phyloP scores from a whole-genome alignment of 208 protist species.

The Naegleria gruberi region DNA sequence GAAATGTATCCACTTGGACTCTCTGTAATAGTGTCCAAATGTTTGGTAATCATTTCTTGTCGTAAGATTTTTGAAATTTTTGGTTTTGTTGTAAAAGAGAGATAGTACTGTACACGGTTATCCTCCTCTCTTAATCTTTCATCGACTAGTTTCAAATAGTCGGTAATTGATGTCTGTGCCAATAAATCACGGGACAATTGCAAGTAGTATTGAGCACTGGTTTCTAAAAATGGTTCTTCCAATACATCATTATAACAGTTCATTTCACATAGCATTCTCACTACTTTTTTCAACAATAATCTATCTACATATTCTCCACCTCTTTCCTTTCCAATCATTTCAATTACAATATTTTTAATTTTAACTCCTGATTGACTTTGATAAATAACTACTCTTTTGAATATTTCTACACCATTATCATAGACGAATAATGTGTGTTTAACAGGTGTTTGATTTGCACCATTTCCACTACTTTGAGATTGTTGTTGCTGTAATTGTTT shows the following conservation, averaged over 20 bases:
- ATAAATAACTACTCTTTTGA: not conserved
- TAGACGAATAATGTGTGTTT: not conserved
- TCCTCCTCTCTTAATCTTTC: constrained; percentile 42
- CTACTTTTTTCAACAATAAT: not conserved
- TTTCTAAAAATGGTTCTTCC: not conserved
- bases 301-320: not conserved
- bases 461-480: not conserved
- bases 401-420: not conserved
- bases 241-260: not conserved
- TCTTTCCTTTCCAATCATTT: not conserved
- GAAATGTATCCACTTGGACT: not conserved
- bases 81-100: constrained; percentile 41
- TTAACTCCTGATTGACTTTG: not conserved
- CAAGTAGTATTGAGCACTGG: not conserved
- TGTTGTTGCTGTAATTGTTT: not conserved
- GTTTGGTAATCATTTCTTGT: constrained; percentile 49
- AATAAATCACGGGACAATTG: not conserved
- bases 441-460: not conserved
- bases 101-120: constrained; percentile 50
- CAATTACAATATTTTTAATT: not conserved
- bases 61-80: constrained; percentile 48
- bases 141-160: constrained; percentile 48
- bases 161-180: not conserved
- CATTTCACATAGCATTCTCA: not conserved
- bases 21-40: constrained; percentile 54